Conservation (phyloP, 768 basidiomycete species). For the Serendipita vermifera region DNA sequence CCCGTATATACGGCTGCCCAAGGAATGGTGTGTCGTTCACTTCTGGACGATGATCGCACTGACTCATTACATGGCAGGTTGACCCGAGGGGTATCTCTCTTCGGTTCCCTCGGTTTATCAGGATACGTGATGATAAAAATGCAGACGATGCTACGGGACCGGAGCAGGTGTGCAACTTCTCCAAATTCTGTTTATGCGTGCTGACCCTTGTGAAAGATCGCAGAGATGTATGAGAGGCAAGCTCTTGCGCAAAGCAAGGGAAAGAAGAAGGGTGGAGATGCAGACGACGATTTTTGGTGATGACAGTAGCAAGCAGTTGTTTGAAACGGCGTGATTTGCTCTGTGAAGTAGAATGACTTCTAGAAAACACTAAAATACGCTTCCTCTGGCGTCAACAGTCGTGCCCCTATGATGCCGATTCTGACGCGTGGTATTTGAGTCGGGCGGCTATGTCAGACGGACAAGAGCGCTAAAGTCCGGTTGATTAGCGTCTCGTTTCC, state of each 20-base stretch:
- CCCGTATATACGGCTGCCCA: conserved; percentile 93
- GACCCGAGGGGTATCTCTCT: conserved; percentile 89
- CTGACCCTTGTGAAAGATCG: conserved; percentile 40
- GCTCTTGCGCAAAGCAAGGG: conserved; percentile 63
- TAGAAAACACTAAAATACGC: too few species aligned
- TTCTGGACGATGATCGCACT: conserved; percentile 4
- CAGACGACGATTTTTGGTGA: conserved; percentile 32
- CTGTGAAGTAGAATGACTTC: too few species aligned
- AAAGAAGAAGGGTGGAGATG: conserved; percentile 53
- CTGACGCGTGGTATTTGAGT: too few species aligned
- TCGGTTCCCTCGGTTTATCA: conserved; percentile 90
- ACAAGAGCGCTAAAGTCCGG: too few species aligned
- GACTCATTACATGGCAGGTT: conserved; percentile 32
- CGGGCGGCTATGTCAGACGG: too few species aligned
- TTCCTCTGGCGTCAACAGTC: too few species aligned
- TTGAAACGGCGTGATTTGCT: too few species aligned
- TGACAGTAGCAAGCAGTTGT: too few species aligned
- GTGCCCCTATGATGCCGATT: too few species aligned
- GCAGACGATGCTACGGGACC: conserved; percentile 87
- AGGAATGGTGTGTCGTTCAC: conserved; percentile 49
- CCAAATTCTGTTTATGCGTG: neutral
- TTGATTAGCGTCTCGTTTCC: too few species aligned
- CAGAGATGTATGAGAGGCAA: conserved; percentile 89
- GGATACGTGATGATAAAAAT: conserved; percentile 83
- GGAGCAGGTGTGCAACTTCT: conserved; percentile 54